phyloP scores from a whole-genome alignment of 805 yeast genomes.

The Cyberlindnera euphorbiiphila region DNA sequence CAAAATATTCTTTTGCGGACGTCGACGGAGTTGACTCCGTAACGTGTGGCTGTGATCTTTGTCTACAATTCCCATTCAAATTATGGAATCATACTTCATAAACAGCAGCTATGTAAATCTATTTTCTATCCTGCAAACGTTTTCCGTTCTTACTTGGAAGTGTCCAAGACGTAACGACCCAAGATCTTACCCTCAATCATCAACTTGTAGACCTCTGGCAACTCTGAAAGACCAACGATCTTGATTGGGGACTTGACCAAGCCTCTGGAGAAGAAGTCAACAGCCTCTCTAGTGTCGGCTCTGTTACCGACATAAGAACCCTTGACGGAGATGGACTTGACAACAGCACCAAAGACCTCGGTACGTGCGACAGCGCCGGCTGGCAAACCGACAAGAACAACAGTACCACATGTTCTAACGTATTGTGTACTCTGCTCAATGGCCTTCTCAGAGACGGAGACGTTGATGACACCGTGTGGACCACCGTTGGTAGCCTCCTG shows the following conservation, averaged over 20 bases:
- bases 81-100: too few relatives aligned
- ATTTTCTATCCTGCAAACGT: too few relatives aligned
- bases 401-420: conserved; percentile 57
- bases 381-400: conserved; percentile 59
- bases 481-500: conserved; percentile 54
- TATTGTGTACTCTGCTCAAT: conserved; percentile 47
- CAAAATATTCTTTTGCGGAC: too few relatives aligned
- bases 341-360: conserved; percentile 46
- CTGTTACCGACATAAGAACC: conserved; percentile 32
- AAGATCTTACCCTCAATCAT: conserved; percentile 53
- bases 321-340: conserved; percentile 42
- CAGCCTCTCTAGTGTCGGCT: conserved; percentile 52
- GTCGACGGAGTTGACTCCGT: too few relatives aligned
- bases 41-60: too few relatives aligned
- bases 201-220: conserved; percentile 47
- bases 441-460: conserved; percentile 52
- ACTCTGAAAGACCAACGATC: conserved; percentile 50
- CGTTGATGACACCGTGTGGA: conserved; percentile 61
- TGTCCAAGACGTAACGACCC: conserved; percentile 85
- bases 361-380: conserved; percentile 45
- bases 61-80: too few relatives aligned
- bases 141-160: conserved; percentile 41
- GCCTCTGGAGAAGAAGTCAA: conserved; percentile 66
- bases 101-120: too few relatives aligned
- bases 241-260: conserved; percentile 59